phyloP scores from a whole-genome alignment of 2,329 filamentous ascomycete species.

The Microdochium trichocladiopsis region DNA sequence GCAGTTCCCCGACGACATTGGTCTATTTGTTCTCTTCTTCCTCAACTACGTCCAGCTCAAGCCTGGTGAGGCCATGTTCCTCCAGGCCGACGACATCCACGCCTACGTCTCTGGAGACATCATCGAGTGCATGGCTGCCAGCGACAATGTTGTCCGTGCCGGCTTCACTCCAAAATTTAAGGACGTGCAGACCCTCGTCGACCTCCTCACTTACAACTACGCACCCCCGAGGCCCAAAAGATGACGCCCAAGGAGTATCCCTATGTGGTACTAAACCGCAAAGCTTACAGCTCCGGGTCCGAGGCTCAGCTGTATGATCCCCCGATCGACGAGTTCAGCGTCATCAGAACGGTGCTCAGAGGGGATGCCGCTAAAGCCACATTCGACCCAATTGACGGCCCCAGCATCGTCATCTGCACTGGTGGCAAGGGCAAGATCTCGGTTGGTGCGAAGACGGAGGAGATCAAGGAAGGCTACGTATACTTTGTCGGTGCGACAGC shows the following conservation, averaged over 20 bases:
- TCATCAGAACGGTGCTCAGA: conserved; percentile 73
- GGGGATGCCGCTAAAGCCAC: conserved; percentile 71
- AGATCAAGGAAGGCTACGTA: conserved; percentile 66
- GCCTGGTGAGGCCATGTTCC: conserved; percentile 89
- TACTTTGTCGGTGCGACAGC: conserved; percentile 87
- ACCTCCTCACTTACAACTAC: conserved; percentile 92
- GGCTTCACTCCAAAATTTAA: conserved; percentile 99
- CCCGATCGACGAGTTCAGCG: conserved; percentile 92
- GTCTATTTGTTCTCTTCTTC: conserved; percentile 93
- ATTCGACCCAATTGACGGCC: conserved; percentile 80
- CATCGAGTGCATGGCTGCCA: conserved; percentile 97
- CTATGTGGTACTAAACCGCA: conserved; percentile 74
- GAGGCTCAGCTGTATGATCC: conserved; percentile 78
- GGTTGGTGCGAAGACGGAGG: conserved; percentile 74
- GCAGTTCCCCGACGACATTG: conserved; percentile 85
- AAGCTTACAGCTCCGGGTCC: conserved; percentile 72
- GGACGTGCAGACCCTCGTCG: conserved; percentile 80
- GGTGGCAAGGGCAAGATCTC: conserved; percentile 74
- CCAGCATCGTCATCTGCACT: conserved; percentile 90
- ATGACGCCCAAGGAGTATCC: conserved; percentile 82
- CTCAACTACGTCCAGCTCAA: conserved; percentile 88
- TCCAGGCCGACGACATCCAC: conserved; percentile 95
- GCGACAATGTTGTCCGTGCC: conserved; percentile 96
- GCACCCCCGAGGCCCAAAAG: conserved; percentile 90
- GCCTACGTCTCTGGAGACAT: conserved; percentile 92